Evolutionary conservation across 2,329 filamentous ascomycete species (phyloP), one percentile per base, ranked within the genome.

Genomic region (Fusarium sp.): DNA sequence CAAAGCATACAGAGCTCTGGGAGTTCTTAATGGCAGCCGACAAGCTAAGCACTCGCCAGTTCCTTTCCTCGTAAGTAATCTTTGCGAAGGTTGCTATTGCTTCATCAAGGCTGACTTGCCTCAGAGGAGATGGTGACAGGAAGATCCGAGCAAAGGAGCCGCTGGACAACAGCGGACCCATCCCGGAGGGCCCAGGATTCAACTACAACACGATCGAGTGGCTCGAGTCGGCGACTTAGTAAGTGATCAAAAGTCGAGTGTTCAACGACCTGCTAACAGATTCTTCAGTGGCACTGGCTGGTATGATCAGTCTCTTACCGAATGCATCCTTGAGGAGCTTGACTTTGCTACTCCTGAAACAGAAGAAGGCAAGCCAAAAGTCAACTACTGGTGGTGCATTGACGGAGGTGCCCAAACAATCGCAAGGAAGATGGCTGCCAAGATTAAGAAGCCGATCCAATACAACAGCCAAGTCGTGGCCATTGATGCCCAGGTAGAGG

Each of bases 191-290:
- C 0, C 59, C 59, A 3, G 53, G 43, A 0, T 70, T 27, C 43
- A 74, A 73, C 44, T 73, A 61, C 32, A 70, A 73, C 57, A 74
- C 68, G 0, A 74, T 74, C 8, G 61, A 74, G 13, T 74, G 72
- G 72, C 38, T 72, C 3, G 72, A 74, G 45, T 69, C 72, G 4
- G 58, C 49, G 9, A 74, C 59, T 5, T 69, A 59, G 72, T 71
- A 32, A 65, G 71, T 56, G 3, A 6, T 4, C 8, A 3, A 2
- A n/a, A 20, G 12, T n/a, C 43, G 15, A 47, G 2, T 8, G 8
- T 27, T n/a, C 1, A 9, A 4, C 4, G 2, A 5, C 9, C 3
- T 12, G 6, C 46, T 67, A 41, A 62, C 13, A 7, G 2, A 2
- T 1, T 1, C 0, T 11, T 1, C 2, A 75, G 67, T 1, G 73